Evolutionary conservation across 768 basidiomycete genomes (phyloP).

Genomic region (Psilocybe sp.): DNA sequence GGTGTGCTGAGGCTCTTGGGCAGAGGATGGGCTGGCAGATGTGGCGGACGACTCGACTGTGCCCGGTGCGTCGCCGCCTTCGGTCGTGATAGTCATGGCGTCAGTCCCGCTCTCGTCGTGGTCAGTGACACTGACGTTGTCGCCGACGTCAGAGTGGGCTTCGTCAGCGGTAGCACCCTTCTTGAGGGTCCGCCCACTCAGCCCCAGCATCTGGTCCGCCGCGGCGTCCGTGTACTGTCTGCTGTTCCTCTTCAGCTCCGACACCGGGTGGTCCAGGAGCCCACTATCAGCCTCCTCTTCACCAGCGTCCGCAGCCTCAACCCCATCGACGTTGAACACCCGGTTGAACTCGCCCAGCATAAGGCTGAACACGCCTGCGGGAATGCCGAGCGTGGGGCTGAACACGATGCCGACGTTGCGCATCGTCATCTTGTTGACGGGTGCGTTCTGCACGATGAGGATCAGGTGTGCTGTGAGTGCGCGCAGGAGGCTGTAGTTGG

Average conservation of each 20-base stretch:
- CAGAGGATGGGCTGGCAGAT: constrained; percentile 33
- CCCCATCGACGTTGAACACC: constrained; percentile 81
- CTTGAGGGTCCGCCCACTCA: constrained; percentile 61
- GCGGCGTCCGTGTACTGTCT: constrained; percentile 81
- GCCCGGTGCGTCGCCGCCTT: too few species aligned
- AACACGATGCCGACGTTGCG: constrained; percentile 98
- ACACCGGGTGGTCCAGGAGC: constrained; percentile 29
- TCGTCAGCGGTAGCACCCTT: constrained; percentile 64
- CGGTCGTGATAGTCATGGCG: constrained; percentile 20
- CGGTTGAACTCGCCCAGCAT: constrained; percentile 93
- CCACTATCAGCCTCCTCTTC: constrained; percentile 18
- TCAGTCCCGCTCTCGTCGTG: constrained; percentile 78
- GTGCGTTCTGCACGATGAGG: constrained; percentile 87
- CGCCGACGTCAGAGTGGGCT: constrained; percentile 67
- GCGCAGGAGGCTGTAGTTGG: constrained; percentile 91
- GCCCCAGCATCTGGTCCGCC: constrained; percentile 78
- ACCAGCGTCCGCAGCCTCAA: constrained; percentile 31
- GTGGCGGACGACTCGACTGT: constrained; percentile 47
- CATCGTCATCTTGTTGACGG: constrained; percentile 97
- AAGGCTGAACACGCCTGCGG: constrained; percentile 94
- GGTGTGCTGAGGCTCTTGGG: constrained; percentile 7
- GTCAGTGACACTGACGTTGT: constrained; percentile 39
- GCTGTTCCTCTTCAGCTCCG: constrained; percentile 70
- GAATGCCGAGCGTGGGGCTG: constrained; percentile 95
- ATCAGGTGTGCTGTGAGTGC: constrained; percentile 95